These are phyloP conservation scores for Colletotrichum brevisporum DNA, from an alignment of 2,329 filamentous ascomycete species.

Conservation along the genomic window DNA sequence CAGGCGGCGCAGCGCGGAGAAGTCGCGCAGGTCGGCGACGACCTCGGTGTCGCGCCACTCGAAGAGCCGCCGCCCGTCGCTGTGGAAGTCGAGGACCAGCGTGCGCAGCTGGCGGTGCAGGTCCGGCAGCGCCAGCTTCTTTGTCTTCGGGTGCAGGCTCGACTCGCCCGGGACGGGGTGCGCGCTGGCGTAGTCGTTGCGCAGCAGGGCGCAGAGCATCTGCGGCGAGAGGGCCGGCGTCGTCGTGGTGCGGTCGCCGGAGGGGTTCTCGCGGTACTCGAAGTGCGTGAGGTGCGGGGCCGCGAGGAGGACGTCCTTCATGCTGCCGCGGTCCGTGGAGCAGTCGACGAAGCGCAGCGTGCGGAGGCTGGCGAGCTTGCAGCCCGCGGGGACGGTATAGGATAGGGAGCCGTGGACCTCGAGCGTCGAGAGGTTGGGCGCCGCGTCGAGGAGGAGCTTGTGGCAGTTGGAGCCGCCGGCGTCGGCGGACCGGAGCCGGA, in stretches of 20 bases:
- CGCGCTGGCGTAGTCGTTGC: slow-evolving; percentile 11
- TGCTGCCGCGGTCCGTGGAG: not conserved
- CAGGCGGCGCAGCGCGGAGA: not conserved
- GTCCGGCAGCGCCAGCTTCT: not conserved
- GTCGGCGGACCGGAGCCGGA: not conserved
- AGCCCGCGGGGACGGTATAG: not conserved
- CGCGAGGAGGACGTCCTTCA: slow-evolving; percentile 1
- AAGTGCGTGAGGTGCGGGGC: slow-evolving; percentile 8
- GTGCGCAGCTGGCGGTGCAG: slow-evolving; percentile 8
- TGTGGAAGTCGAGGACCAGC: slow-evolving; percentile 7
- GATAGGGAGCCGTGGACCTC: not conserved
- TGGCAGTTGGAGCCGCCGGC: not conserved
- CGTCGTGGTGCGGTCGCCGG: not conserved
- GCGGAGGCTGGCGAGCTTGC: slow-evolving; percentile 3
- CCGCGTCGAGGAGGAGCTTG: not conserved
- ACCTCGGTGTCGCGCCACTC: not conserved
- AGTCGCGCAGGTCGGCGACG: not conserved
- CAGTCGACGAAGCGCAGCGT: not conserved
- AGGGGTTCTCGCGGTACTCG: not conserved
- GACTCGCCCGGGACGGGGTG: not conserved
- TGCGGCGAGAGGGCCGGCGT: not conserved
- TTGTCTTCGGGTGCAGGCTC: not conserved
- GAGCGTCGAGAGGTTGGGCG: slow-evolving; percentile 1
- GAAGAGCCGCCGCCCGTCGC: not conserved
- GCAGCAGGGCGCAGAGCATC: slow-evolving; percentile 7